A percentile compares a stretch with the other conserved stretches of the same genome.
These are phyloP conservation scores for Henckelia pumila DNA, from an alignment of 257 asterid species.

Conservation along the genomic window DNA sequence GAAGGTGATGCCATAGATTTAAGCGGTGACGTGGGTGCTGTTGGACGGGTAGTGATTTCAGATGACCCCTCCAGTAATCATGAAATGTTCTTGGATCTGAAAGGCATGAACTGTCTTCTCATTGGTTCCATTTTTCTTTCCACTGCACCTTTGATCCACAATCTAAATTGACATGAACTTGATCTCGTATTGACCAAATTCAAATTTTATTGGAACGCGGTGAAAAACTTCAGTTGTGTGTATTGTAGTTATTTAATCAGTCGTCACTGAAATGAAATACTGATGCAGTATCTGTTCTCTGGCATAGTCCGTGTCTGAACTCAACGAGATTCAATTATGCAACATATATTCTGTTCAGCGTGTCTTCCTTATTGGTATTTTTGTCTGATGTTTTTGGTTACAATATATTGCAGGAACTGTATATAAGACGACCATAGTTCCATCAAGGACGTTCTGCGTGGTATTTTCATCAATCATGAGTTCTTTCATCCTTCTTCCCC, in stretches of 20 bases:
- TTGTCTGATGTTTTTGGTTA: background rate
- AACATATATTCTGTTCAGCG: background rate
- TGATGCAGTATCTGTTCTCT: background rate
- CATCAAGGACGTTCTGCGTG: conserved; percentile 96
- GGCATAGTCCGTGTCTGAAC: background rate
- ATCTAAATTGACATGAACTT: background rate
- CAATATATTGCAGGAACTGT: conserved; percentile 59
- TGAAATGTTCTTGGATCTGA: conserved; percentile 81
- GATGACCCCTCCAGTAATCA: conserved; percentile 56
- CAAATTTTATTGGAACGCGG: conserved; percentile 6
- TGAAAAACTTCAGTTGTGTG: conserved; percentile 1
- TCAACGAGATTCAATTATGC: background rate
- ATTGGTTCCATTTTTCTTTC: background rate
- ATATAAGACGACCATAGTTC: conserved; percentile 73
- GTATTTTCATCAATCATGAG: conserved; percentile 37
- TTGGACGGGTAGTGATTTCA: conserved; percentile 72
- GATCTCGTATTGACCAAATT: conserved; percentile 20
- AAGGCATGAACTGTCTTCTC: conserved; percentile 51
- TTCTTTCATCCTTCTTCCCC: background rate
- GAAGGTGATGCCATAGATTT: conserved; percentile 91
- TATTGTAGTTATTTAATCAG: conserved; percentile 2
- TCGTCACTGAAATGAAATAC: background rate
- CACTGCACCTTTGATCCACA: background rate
- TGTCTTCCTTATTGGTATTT: background rate
- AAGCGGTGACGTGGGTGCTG: conserved; percentile 93